Base-by-base conservation (phyloP, 441 rosid genomes). In the Gossypium laxum region DNA sequence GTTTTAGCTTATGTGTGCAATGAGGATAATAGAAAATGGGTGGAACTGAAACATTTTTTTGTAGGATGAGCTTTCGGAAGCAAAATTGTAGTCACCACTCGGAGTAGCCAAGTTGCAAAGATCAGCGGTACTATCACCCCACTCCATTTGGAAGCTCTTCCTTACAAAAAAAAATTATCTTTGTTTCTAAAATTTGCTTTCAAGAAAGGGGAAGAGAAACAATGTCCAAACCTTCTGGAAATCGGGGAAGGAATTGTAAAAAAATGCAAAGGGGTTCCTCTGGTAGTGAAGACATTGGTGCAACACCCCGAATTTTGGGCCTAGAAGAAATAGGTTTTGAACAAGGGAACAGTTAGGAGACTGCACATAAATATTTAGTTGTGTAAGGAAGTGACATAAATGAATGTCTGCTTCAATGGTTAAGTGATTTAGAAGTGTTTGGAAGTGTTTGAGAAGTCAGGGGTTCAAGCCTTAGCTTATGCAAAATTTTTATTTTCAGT, bases 241-340 rank as follows among this genome's bases (percentile, higher is more conserved):
- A 57, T 58, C 0, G 76, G 70, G 7, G 19, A 50, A 5, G 51
- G 64, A 6, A 76, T 82, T 32, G 69, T 75, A 5, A 47, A 21
- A 4, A 82, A 74, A 41, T 79, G 70, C 54, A 2, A 8, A 0
- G 81, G 88, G 18, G 68, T 75, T 68, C 85, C 86, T 11, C 4
- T 45, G 4, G 4, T 45, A 11, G 4, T 68, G 6, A 79, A 41
- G 14, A 47, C 73, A 3, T 14, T 2, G 81, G n/a, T 22, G 26
- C 2, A 22, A 22, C 26, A 22, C 26, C 26, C 26, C 26, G 26
- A 22, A 22, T 22, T 22, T 22, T 22, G 26, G 26, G 26, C 2
- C 26, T 22, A 22, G 26, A 22, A 22, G 26, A 22, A 22, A 22
- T 22, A 22, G 26, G 26, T 22, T 22, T 22, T 22, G 26, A 22